phyloP scores from a whole-genome alignment of 2,329 filamentous ascomycete species.

The Cladobotryum mycophilum region DNA sequence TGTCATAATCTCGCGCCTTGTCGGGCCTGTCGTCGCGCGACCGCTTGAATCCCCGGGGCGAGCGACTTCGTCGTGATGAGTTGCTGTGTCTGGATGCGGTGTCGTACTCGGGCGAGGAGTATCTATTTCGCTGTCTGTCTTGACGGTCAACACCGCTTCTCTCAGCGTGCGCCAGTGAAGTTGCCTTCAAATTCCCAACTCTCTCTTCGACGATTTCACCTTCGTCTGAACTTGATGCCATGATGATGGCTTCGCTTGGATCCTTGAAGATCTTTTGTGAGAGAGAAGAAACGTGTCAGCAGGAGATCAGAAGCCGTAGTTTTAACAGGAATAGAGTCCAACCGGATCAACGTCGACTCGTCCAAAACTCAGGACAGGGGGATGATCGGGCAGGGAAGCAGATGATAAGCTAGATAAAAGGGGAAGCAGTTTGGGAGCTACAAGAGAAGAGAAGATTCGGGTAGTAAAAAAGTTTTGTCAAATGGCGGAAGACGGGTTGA shows the following conservation, averaged over 20 bases:
- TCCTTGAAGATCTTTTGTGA: conserved; percentile 18
- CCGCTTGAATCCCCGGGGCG: conserved; percentile 63
- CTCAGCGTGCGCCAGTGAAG: conserved; percentile 70
- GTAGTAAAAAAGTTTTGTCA: neutral
- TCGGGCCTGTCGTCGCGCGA: conserved; percentile 56
- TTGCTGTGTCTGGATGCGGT: conserved; percentile 36
- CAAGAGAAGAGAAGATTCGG: neutral
- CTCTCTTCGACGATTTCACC: conserved; percentile 77
- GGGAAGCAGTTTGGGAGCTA: neutral
- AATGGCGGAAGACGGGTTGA: too few species aligned
- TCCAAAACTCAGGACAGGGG: conserved; percentile 25
- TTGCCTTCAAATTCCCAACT: conserved; percentile 69
- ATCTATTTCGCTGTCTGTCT: conserved; percentile 68
- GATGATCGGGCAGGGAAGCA: conserved; percentile 1
- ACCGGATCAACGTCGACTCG: conserved; percentile 37
- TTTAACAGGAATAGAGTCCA: conserved; percentile 34
- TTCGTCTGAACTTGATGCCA: conserved; percentile 66
- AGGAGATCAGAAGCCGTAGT: conserved; percentile 22
- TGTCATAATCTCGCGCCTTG: conserved; percentile 40
- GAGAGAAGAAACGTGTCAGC: conserved; percentile 30
- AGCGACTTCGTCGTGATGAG: conserved; percentile 45
- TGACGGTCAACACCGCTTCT: conserved; percentile 85
- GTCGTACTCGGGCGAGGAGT: conserved; percentile 52
- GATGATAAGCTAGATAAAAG: neutral
- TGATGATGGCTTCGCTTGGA: conserved; percentile 18